Evolutionary conservation across 2,329 filamentous ascomycete genomes (phyloP), one percentile per base, ranked within the genome.

Genomic region (Fusarium sacchari): DNA sequence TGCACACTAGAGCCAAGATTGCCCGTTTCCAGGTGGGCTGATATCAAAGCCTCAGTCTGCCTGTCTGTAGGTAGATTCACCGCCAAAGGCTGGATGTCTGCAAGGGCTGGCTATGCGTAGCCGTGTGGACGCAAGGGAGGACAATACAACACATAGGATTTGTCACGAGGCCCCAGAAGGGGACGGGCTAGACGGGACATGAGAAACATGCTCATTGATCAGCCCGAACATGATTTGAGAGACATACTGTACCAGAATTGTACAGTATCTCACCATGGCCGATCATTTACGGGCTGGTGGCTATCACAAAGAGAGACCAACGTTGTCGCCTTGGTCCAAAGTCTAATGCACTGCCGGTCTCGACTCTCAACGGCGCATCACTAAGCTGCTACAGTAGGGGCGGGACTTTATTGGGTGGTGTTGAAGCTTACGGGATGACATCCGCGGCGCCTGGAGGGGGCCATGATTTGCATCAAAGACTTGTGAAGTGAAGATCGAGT

Each of bases 11-110:
- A 57, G 63, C 69, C 66, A 60, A 49, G 59, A 44, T 52, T 20
- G 50, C 32, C 69, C 59, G 67, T 73, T 74, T 65, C 58, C 57
- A 61, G 49, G 60, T 71, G 75, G 73, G 67, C 43, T 68, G 69
- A 77, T 59, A 60, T 52, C 55, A 32, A 49, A 52, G 55, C 40
- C 47, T 65, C 67, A 60, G 49, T 60, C 65, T 49, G 66, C 64
- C 58, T 59, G 46, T 60, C 59, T 46, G 69, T 58, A 77, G 60
- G 69, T 58, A 77, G 60, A 75, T 78, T 76, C 76, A 78, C 76
- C 76, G 76, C 74, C 73, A 74, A 60, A 68, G 40, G 47, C 49
- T 62, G 65, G 55, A 62, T 66, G 39, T 60, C 59, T 53, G 61
- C 55, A 67, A 69, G 67, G 50, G 63, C 63, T 61, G 53, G 30